phyloP scores from a whole-genome alignment of 139 green algal genomes.

The Picochlorum sp. region DNA sequence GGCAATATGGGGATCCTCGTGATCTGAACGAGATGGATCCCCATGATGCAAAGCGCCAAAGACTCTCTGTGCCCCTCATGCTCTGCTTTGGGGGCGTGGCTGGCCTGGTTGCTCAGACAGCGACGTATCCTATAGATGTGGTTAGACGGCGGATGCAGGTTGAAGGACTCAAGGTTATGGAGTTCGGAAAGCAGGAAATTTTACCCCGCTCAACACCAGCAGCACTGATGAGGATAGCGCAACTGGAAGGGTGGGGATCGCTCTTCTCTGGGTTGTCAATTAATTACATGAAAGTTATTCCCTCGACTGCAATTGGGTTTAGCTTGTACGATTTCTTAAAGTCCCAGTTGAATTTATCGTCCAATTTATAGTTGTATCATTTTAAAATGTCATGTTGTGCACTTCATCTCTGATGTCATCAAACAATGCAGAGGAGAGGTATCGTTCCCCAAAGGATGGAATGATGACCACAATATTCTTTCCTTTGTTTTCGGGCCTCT shows the following conservation, averaged over 20 bases:
- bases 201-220: slow-evolving; percentile 28
- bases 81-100: slow-evolving; percentile 70
- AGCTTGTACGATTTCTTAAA: slow-evolving; percentile 79
- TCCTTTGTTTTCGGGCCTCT: slow-evolving; percentile 42
- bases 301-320: slow-evolving; percentile 88
- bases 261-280: slow-evolving; percentile 71
- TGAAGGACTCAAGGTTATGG: slow-evolving; percentile 11
- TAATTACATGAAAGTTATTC: slow-evolving; percentile 95
- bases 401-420: slow-evolving; percentile 22
- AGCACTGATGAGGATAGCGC: slow-evolving; percentile 39
- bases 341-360: slow-evolving; percentile 41
- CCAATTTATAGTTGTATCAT: slow-evolving; percentile 29
- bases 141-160: slow-evolving; percentile 88
- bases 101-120: slow-evolving; percentile 78
- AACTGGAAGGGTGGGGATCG: slow-evolving; percentile 30
- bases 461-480: slow-evolving; percentile 57
- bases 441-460: slow-evolving; percentile 50
- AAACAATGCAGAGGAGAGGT: slow-evolving; percentile 33
- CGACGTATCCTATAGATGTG: slow-evolving; percentile 80
- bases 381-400: slow-evolving; percentile 21
- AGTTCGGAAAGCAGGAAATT: neutral
- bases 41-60: neutral
- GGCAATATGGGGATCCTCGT: neutral
- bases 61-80: slow-evolving; percentile 59
- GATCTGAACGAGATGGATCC: slow-evolving; percentile 2